Base-by-base conservation (phyloP, 2,329 filamentous ascomycete genomes). In the Neofusicoccum ribis region DNA sequence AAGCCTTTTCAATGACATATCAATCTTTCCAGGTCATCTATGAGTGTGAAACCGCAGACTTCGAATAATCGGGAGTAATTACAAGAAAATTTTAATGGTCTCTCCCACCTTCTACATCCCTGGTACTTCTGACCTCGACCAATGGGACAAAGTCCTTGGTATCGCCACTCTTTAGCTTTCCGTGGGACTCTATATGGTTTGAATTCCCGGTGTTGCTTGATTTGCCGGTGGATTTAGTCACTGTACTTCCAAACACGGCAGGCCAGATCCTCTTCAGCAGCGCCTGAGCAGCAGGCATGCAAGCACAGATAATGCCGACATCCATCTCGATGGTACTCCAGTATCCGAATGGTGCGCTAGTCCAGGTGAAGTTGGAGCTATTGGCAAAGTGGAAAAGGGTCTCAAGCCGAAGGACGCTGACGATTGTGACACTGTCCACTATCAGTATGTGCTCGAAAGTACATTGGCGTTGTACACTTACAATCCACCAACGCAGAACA, bases 311-410 rank as follows among this genome's bases (percentile, higher is more conserved):
- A 61, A 82, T 78, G 31, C 78, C 79, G 1, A 80, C 74, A 66
- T 80, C 74, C 64, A 80, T 72, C 68, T 82, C 80, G 34, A 81
- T 73, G 12, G 75, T 76, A 17, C 74, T 78, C 80, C 80, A 82
- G 60, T 76, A 62, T 41, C 59, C 59, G 20, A 62, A 49, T 11
- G 59, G 46, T n/a, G 44, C 59, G 44, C 36, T 49, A 20, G 50
- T 36, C 68, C 77, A 78, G 0, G 72, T 76, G 2, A 78, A 65
- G 66, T 83, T 82, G 0, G 73, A 58, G 1, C 78, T 78, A 31
- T 74, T 76, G 5, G 77, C 76, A 66, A 83, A 82, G 27, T 77
- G 70, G 43, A 82, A 74, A 43, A 82, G 70, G 11, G 76, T 79
- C 23, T 77, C 74, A 1, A 83, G 69, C 5, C 80, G 77, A 27